Evolutionary conservation across 1,139 yeast genomes (phyloP).

Genomic region (Hansenula sp.): DNA sequence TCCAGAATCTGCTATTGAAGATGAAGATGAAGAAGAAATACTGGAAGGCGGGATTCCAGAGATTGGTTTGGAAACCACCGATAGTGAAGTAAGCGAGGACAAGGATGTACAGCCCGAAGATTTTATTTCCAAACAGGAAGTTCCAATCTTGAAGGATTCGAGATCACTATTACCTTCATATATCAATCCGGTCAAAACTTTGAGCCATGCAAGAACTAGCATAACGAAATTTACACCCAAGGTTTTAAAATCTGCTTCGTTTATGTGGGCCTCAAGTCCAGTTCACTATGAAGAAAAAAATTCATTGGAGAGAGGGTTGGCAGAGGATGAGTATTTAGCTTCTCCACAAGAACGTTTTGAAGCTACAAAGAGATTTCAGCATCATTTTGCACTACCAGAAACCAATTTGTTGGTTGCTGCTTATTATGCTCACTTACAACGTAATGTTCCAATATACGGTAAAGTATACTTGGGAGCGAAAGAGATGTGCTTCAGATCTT

Average conservation of each 20-base stretch:
- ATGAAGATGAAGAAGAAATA: neutral
- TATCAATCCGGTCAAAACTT: slow-evolving; percentile 3
- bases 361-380: slow-evolving; percentile 52
- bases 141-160: slow-evolving; percentile 6
- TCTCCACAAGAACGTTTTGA: slow-evolving; percentile 38
- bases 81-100: neutral
- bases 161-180: slow-evolving; percentile 1
- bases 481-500: slow-evolving; percentile 72
- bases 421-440: slow-evolving; percentile 67
- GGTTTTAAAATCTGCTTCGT: slow-evolving; percentile 38
- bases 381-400: slow-evolving; percentile 61
- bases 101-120: neutral
- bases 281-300: slow-evolving; percentile 49
- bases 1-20: slow-evolving; percentile 1
- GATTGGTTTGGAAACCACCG: too few relatives aligned
- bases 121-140: slow-evolving; percentile 4
- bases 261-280: slow-evolving; percentile 62
- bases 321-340: slow-evolving; percentile 46
- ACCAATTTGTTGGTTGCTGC: slow-evolving; percentile 56
- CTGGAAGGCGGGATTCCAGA: neutral
- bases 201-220: slow-evolving; percentile 9
- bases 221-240: slow-evolving; percentile 24
- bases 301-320: slow-evolving; percentile 28
- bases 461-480: slow-evolving; percentile 68
- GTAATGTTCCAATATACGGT: slow-evolving; percentile 78